Evolutionary conservation across 2,329 filamentous ascomycete genomes (phyloP), one percentile per base, ranked within the genome.

Genomic region (Fusarium albidum): DNA sequence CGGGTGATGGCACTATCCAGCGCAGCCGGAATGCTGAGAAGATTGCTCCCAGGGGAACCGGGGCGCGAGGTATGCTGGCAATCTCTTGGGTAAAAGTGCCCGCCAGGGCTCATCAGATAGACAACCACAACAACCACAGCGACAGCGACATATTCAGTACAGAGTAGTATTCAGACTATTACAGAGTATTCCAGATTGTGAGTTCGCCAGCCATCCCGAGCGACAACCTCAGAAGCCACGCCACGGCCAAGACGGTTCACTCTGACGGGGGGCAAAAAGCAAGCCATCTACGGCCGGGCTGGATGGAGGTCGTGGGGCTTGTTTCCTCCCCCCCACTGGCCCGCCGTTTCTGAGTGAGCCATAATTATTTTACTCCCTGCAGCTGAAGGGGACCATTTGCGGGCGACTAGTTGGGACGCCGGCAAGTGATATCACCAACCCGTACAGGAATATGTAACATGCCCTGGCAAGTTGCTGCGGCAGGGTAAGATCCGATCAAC

Each of bases 251-350:
- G 38, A 44, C 47, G 34, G 51, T 51, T 50, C 27, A 44, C 49
- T 44, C 26, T 32, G 38, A 53, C 49, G 42, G 41, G 32, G 7
- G 29, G 21, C 9, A 48, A 55, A 57, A 62, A 52, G 45, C 48
- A 63, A 64, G 42, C 43, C 38, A 48, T 53, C 57, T 49, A 44
- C 42, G 35, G 37, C 38, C 51, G 59, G 54, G 57, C 40, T 39
- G n/a, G n/a, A n/a, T 26, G 15, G 49, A 44, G 38, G 59, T 66
- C 64, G 61, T 49, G 64, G 61, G 54, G n/a, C n/a, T n/a, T n/a
- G n/a, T n/a, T n/a, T n/a, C n/a, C n/a, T n/a, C n/a, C n/a, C n/a
- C n/a, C n/a, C n/a, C 52, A 53, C 35, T n/a, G 35, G 39, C 49
- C 42, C 53, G 47, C 34, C 50, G 14, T 9, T 52, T 49, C 40